These are phyloP conservation scores for Penicillium manginii DNA, from an alignment of 495 filamentous ascomycete genomes.

Conservation along the genomic window DNA sequence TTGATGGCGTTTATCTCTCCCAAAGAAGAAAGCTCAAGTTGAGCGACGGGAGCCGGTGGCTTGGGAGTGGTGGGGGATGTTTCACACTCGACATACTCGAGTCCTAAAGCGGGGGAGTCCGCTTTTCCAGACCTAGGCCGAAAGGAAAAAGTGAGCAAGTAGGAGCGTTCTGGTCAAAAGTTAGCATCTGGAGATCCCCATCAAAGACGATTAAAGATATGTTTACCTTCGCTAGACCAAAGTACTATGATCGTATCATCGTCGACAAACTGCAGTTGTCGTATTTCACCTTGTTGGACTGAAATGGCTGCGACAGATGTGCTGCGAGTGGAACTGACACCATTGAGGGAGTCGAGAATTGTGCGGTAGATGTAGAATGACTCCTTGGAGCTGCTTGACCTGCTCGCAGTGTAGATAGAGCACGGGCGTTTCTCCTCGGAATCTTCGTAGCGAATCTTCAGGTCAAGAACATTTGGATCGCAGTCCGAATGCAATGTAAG, in stretches of 20 bases:
- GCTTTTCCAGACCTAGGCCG: constrained; percentile 20
- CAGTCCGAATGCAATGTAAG: constrained; percentile 48
- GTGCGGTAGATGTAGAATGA: constrained; percentile 40
- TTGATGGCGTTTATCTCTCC: constrained; percentile 23
- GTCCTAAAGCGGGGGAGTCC: constrained; percentile 14
- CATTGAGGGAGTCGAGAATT: constrained; percentile 52
- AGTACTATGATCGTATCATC: constrained; percentile 57
- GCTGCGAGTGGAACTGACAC: constrained; percentile 55
- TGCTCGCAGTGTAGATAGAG: constrained; percentile 43
- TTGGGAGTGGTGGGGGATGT: constrained; percentile 11
- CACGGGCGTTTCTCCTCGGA: constrained; percentile 29
- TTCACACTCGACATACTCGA: constrained; percentile 24
- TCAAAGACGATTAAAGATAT: constrained; percentile 10
- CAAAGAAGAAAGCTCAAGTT: constrained; percentile 28
- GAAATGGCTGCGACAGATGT: constrained; percentile 46
- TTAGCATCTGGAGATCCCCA: constrained; percentile 10
- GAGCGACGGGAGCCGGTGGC: constrained; percentile 21
- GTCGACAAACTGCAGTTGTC: constrained; percentile 60
- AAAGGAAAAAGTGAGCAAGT: constrained; percentile 47
- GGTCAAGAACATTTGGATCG: constrained; percentile 40
- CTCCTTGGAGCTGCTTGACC: constrained; percentile 32
- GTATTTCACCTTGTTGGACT: constrained; percentile 46
- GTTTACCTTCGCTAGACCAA: constrained; percentile 47
- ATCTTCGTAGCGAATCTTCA: constrained; percentile 42
- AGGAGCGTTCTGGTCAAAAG: constrained; percentile 29